Evolutionary conservation across 352 stramenopile genomes (phyloP), one percentile per base, ranked within the genome.

Genomic region (Globisporangium heterothallicum): DNA sequence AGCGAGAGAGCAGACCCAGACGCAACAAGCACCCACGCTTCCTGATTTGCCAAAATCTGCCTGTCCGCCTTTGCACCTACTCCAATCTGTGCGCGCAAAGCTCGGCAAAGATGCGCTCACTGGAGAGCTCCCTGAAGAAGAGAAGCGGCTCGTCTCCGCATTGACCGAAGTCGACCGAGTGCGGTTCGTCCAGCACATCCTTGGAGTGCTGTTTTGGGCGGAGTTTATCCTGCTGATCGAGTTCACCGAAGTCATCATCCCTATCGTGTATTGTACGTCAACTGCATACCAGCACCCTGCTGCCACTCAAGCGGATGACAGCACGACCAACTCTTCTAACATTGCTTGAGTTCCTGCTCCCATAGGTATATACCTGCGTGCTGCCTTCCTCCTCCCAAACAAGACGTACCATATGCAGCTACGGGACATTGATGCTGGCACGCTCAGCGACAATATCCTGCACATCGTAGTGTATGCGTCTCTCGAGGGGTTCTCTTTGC

Each of bases 151-250:
- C 8, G 18, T 47, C n/a, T 6, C 38, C 22, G 18, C 26, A 3
- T 35, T 58, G 18, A 34, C 14, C 16, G 32, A 45, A 14, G 0
- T 14, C 3, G 13, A 40, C 41, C 35, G 22, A 25, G 29, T 1
- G 29, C 14, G 18, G 13, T 44, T 45, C 21, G 41, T 58, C 3
- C 51, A 42, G 40, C 19, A 58, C 13, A 32, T 43, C 21, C 26
- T 52, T 0, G 12, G 43, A 0, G 8, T 63, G 5, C 49, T 68
- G 8, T 36, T 57, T 36, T 34, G 58, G 30, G 43, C 43, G 7
- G 56, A 68, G 30, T 68, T 56, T 47, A 21, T 68, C 6, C 24
- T 64, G 6, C 42, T 68, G 5, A 40, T 58, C 22, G 51, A 60
- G 25, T 64, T 61, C 12, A 48, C 45, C 7, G 61, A 68, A 32